phyloP scores from a whole-genome alignment of 495 filamentous ascomycete species.

The Neurospora sp. region DNA sequence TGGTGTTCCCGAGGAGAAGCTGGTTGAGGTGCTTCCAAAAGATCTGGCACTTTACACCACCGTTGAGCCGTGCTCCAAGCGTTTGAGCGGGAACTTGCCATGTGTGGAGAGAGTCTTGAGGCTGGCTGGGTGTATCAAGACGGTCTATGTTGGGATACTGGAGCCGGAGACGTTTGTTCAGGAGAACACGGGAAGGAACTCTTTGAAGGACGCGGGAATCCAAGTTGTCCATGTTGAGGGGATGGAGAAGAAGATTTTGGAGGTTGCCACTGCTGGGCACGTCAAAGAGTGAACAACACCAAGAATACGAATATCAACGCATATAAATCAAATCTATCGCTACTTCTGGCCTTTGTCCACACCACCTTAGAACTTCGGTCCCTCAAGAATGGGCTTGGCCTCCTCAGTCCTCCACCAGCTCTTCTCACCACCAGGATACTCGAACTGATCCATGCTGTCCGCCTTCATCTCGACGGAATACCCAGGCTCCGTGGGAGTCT shows the following conservation, averaged over 20 bases:
- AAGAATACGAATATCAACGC: neutral
- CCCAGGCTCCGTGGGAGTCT: conserved; percentile 69
- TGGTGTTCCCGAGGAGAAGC: conserved; percentile 42
- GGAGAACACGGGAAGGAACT: conserved; percentile 61
- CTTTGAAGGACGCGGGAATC: conserved; percentile 65
- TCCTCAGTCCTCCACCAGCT: conserved; percentile 76
- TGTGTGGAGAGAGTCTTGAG: conserved; percentile 74
- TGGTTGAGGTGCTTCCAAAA: conserved; percentile 50
- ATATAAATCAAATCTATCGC: neutral
- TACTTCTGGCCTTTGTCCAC: neutral
- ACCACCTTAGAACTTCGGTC: conserved; percentile 35
- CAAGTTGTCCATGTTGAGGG: conserved; percentile 60
- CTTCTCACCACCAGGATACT: conserved; percentile 65
- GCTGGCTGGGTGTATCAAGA: conserved; percentile 53
- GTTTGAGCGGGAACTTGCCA: conserved; percentile 69
- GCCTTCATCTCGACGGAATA: conserved; percentile 92
- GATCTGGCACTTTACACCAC: conserved; percentile 84
- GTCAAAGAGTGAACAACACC: conserved; percentile 2
- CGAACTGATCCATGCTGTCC: conserved; percentile 70
- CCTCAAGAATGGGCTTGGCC: conserved; percentile 56
- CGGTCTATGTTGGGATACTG: conserved; percentile 77
- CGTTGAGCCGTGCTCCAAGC: conserved; percentile 81
- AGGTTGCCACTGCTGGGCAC: conserved; percentile 74
- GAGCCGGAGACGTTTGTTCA: conserved; percentile 86
- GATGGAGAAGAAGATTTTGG: conserved; percentile 70